These are phyloP conservation scores for Ammopiptanthus mongolicus DNA, from an alignment of 306 rosid species.

Conservation along the genomic window DNA sequence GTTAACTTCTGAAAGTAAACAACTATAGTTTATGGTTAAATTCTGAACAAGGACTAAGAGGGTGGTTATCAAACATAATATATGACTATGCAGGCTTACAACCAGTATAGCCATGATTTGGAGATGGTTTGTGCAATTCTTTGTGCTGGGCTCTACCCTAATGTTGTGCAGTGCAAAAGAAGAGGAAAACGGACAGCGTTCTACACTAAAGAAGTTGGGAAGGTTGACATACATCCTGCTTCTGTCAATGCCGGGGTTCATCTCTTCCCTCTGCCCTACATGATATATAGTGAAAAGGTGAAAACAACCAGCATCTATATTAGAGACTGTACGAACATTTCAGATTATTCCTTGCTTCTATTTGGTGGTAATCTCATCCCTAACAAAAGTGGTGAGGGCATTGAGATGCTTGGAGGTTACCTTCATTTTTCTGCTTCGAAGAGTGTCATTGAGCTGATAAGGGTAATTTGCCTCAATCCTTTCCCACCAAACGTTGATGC, in stretches of 20 bases:
- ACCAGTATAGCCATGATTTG: slow-evolving; percentile 81
- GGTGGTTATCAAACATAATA: slow-evolving; percentile 1
- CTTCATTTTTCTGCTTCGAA: slow-evolving; percentile 92
- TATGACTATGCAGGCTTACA: slow-evolving; percentile 65
- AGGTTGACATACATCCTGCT: slow-evolving; percentile 92
- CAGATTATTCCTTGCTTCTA: slow-evolving; percentile 83
- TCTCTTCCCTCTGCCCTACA: slow-evolving; percentile 91
- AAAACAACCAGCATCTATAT: slow-evolving; percentile 72
- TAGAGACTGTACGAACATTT: slow-evolving; percentile 88
- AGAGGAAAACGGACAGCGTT: slow-evolving; percentile 82
- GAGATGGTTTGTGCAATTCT: slow-evolving; percentile 96
- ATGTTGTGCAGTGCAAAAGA: slow-evolving; percentile 94
- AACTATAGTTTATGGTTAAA: background rate
- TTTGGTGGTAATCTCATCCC: slow-evolving; percentile 87
- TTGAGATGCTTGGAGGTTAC: slow-evolving; percentile 97
- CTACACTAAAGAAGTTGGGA: slow-evolving; percentile 92
- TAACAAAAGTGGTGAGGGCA: slow-evolving; percentile 70
- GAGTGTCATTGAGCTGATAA: slow-evolving; percentile 76
- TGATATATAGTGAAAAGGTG: slow-evolving; percentile 94
- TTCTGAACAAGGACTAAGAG: background rate
- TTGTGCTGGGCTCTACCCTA: slow-evolving; percentile 93
- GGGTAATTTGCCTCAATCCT: slow-evolving; percentile 42
- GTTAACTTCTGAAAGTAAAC: background rate
- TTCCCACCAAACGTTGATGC: background rate
- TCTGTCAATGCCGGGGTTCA: slow-evolving; percentile 92